Base-by-base conservation (phyloP, 192 early-diverging fungal species). In the Radiomyces spectabilis region DNA sequence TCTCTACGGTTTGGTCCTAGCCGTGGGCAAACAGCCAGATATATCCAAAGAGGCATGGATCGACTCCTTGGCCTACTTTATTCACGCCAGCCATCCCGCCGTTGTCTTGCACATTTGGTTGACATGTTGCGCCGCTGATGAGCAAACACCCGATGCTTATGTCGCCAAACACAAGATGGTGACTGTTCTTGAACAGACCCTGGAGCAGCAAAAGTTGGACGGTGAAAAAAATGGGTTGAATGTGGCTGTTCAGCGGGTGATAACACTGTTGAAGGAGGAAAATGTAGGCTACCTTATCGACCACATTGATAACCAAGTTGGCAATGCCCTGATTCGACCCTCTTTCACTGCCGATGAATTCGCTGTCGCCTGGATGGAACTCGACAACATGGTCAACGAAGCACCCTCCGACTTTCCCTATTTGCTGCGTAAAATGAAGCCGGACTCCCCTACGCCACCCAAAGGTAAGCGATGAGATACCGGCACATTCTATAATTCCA, bases 1-100 rank as follows among this genome's bases (percentile, higher is more conserved):
- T 10, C n/a, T 59, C 1, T 66, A 66, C 24, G 63, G 63, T 4
- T 26, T 66, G 10, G 41, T 59, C 1, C 44, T 66, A 13, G 56
- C 51, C 7, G n/a, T 42, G 16, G 31, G 24, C 1, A 38, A 47
- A 26, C 51, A 41, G 15, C 51, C 18, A 1, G 25, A 34, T 2
- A 32, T 51, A 1, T 25, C 31, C 2, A 18, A 16, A 7, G 29
- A 18, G 2, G 15, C 12, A 18, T 66, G 63, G 56, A 39, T 34
- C 4, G 18, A 42, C 10, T 41, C 43, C 6, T 47, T 59, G 10
- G n/a, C 40, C 3, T 46, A 41, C 10, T 66, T 66, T 47, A 29
- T 66, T 3, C 41, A 59, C 18, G 49, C 50, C 7, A 38, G 47
- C 15, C 19, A 13, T n/a, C 33, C 51, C 0, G 33, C 27, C 19